These are phyloP conservation scores for Mycena crocata DNA, from an alignment of 768 basidiomycete genomes.

Conservation along the genomic window DNA sequence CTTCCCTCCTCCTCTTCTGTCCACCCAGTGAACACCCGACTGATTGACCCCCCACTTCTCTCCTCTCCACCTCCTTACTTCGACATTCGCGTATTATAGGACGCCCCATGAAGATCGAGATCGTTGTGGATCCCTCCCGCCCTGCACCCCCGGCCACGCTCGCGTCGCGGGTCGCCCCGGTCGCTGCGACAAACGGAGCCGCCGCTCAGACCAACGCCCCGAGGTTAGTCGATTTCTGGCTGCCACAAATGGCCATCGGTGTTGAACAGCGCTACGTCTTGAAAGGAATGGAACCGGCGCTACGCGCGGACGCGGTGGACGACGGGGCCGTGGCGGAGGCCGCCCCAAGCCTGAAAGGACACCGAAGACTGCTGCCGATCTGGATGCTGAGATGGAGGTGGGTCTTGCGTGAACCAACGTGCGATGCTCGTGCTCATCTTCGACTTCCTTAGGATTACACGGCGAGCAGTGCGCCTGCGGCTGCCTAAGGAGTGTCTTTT, in stretches of 20 bases:
- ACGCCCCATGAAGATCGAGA: constrained; percentile 99
- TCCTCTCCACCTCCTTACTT: constrained; percentile 53
- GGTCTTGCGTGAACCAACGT: no score
- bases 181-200: constrained; percentile 55
- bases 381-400: constrained; percentile 99
- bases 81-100: constrained; percentile 62
- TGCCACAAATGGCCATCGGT: constrained; percentile 3
- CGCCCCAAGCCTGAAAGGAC: constrained; percentile 70
- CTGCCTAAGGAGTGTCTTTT: constrained; percentile 40
- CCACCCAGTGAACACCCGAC: constrained; percentile 58
- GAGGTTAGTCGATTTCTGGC: constrained; percentile 42
- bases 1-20: constrained; percentile 54
- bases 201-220: constrained; percentile 37
- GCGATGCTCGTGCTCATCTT: no score
- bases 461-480: constrained; percentile 64
- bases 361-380: constrained; percentile 85
- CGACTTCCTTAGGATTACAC: constrained; percentile 88
- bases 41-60: constrained; percentile 53
- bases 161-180: constrained; percentile 87
- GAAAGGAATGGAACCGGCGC: constrained; percentile 45
- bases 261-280: constrained; percentile 9
- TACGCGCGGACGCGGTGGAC: constrained; percentile 48
- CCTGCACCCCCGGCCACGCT: constrained; percentile 72
- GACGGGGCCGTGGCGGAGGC: constrained; percentile 55
- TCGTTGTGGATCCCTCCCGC: constrained; percentile 88